A percentile compares a stretch with the other conserved stretches of the same genome.
Conservation (phyloP, 306 rosid genomes). For the Cicer chorassanicum region DNA sequence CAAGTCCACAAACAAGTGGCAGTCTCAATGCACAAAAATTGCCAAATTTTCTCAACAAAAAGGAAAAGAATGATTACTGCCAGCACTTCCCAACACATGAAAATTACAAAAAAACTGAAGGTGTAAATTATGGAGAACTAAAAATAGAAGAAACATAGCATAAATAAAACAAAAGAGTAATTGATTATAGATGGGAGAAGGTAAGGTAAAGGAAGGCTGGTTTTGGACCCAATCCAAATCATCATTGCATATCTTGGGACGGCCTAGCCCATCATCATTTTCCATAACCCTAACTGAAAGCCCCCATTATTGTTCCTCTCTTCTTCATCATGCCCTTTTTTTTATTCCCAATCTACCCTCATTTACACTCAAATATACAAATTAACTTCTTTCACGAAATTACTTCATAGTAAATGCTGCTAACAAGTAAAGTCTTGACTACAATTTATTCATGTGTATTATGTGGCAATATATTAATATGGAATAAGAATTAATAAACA, state of each 20-base stretch:
- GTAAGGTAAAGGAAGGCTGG: constrained; percentile 54
- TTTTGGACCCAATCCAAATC: constrained; percentile 95
- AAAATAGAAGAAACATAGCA: constrained; percentile 46
- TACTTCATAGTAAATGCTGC: background rate
- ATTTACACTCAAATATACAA: background rate
- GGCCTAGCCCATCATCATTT: constrained; percentile 99
- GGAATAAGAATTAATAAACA: too few relatives aligned
- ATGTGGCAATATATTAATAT: too few relatives aligned
- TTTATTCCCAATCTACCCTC: constrained; percentile 55
- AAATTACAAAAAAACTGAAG: constrained; percentile 38
- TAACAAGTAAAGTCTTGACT: background rate
- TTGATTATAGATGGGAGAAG: constrained; percentile 52
- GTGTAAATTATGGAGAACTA: constrained; percentile 46
- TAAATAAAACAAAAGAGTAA: constrained; percentile 64
- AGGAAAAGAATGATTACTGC: constrained; percentile 59
- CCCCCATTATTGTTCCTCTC: constrained; percentile 76
- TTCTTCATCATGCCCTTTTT: constrained; percentile 46
- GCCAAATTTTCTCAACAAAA: constrained; percentile 44
- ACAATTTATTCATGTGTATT: too few relatives aligned
- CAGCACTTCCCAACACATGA: constrained; percentile 69
- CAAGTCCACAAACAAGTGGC: constrained; percentile 51
- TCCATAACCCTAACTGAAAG: constrained; percentile 69
- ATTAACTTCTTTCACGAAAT: background rate
- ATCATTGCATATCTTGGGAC: constrained; percentile 99
- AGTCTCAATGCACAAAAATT: constrained; percentile 48